Evolutionary conservation across 108 stramenopile species (phyloP).

Genomic region (Stephanodiscus triporus): DNA sequence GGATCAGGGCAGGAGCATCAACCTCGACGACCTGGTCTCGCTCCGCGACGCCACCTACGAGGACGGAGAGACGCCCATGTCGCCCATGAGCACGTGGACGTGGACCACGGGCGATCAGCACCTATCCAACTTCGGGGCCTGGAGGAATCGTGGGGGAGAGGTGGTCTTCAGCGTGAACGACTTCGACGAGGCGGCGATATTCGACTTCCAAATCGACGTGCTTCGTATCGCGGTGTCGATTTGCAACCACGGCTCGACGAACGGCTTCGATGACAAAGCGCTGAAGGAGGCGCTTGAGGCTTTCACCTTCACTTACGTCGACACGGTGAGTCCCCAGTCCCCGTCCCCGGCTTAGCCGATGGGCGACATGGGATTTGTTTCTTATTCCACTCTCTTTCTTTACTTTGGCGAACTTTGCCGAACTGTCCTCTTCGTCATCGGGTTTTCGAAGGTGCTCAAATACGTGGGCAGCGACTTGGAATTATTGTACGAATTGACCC

Average conservation of each 20-base stretch:
- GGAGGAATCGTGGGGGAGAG: slow-evolving; percentile 56
- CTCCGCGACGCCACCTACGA: slow-evolving; percentile 31
- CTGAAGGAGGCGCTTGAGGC: slow-evolving; percentile 40
- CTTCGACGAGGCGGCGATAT: slow-evolving; percentile 74
- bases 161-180: slow-evolving; percentile 72
- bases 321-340: slow-evolving; percentile 16
- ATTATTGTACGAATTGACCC: slow-evolving; percentile 52
- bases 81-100: slow-evolving; percentile 55
- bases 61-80: slow-evolving; percentile 42
- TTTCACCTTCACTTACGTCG: slow-evolving; percentile 57
- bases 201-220: slow-evolving; percentile 71
- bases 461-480: slow-evolving; percentile 61
- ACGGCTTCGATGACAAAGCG: slow-evolving; percentile 40
- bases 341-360: too few relatives aligned
- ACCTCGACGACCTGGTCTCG: slow-evolving; percentile 33
- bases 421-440: too few relatives aligned
- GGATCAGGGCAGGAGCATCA: slow-evolving; percentile 17
- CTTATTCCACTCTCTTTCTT: background rate
- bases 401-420: too few relatives aligned
- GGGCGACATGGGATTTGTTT: background rate
- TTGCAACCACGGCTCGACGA: slow-evolving; percentile 56
- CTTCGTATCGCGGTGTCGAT: slow-evolving; percentile 65
- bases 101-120: slow-evolving; percentile 80
- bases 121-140: slow-evolving; percentile 68
- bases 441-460: slow-evolving; percentile 5